Evolutionary conservation across 164 flowering plant species (phyloP).

Genomic region (Vitis rotundifolia): DNA sequence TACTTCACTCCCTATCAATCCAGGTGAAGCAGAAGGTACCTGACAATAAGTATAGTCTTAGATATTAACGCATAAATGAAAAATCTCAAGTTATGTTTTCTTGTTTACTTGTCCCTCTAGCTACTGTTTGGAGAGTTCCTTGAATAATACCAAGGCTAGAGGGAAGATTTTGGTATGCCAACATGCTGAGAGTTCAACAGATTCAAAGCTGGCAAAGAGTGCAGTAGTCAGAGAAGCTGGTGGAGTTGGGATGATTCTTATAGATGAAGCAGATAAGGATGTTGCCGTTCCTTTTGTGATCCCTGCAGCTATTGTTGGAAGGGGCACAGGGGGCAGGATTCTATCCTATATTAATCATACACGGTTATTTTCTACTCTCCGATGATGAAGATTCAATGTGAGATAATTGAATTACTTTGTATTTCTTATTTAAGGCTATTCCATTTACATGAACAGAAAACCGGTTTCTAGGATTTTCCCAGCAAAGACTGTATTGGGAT

Average conservation of each 20-base stretch:
- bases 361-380: constrained; percentile 35
- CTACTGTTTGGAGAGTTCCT: constrained; percentile 74
- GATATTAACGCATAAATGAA: neutral
- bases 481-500: constrained; percentile 62
- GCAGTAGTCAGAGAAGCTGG: constrained; percentile 71
- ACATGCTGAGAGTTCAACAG: constrained; percentile 60
- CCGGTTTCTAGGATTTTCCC: constrained; percentile 50
- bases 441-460: constrained; percentile 34
- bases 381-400: neutral
- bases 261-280: constrained; percentile 67
- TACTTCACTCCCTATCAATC: constrained; percentile 85
- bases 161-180: constrained; percentile 76
- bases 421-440: constrained; percentile 8
- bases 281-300: constrained; percentile 71
- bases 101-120: constrained; percentile 33
- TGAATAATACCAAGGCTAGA: constrained; percentile 54
- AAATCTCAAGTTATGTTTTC: constrained; percentile 12
- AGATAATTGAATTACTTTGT: neutral
- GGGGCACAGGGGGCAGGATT: constrained; percentile 38
- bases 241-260: constrained; percentile 80
- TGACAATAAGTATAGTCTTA: constrained; percentile 10
- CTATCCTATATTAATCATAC: constrained; percentile 59
- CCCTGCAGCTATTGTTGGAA: constrained; percentile 69
- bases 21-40: constrained; percentile 64
- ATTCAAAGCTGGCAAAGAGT: constrained; percentile 68